Conservation (phyloP, 345 rosid genomes). For the Brassica juncea region DNA sequence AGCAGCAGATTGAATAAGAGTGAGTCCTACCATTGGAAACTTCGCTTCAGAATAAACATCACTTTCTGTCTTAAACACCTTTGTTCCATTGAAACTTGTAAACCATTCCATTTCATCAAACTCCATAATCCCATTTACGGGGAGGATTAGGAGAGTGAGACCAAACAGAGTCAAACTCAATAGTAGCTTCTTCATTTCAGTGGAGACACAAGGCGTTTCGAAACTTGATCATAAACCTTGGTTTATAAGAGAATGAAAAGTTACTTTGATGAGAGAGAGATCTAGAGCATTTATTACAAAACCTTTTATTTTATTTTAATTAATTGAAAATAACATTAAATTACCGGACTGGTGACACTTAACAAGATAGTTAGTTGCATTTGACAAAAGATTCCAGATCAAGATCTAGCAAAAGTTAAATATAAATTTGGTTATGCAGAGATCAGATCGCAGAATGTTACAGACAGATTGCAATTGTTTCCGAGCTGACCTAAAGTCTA, state of each 20-base stretch:
- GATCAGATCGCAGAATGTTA: constrained; percentile 38
- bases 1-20: constrained; percentile 43
- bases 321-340: neutral
- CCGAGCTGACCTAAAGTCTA: constrained; percentile 23
- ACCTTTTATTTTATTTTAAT: neutral
- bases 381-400: constrained; percentile 42
- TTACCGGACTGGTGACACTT: neutral
- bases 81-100: constrained; percentile 33
- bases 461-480: constrained; percentile 32
- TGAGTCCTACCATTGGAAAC: constrained; percentile 45
- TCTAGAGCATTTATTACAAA: constrained; percentile 19
- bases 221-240: constrained; percentile 1
- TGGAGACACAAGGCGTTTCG: constrained; percentile 15
- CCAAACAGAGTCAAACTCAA: constrained; percentile 43
- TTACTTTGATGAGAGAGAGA: constrained; percentile 8
- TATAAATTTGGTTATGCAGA: constrained; percentile 11
- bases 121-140: constrained; percentile 33
- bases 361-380: constrained; percentile 24
- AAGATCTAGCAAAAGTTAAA: constrained; percentile 31
- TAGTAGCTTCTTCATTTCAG: constrained; percentile 28
- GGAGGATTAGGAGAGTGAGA: constrained; percentile 7
- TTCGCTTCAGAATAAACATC: constrained; percentile 39
- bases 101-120: constrained; percentile 39
- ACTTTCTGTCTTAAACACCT: constrained; percentile 30
- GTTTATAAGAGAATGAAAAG: constrained; percentile 12